A percentile compares a stretch with the other conserved stretches of the same genome.
Conservation (phyloP, 352 stramenopile genomes). For the Phytophthora ramorum region DNA sequence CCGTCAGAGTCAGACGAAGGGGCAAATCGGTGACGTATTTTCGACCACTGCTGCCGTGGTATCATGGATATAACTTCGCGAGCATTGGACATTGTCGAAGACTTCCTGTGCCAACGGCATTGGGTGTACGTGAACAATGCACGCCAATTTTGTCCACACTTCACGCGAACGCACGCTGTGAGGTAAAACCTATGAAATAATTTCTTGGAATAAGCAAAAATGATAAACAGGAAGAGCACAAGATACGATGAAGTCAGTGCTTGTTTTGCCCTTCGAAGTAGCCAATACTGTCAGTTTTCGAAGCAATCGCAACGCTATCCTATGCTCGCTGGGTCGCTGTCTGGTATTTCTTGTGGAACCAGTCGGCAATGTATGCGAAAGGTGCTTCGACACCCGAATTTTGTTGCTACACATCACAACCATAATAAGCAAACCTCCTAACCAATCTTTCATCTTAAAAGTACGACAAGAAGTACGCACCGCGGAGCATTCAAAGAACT, state of each 20-base stretch:
- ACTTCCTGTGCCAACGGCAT: too few species aligned
- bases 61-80: slow-evolving; percentile 16
- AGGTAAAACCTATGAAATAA: slow-evolving; percentile 3
- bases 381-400: slow-evolving; percentile 77
- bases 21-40: slow-evolving; percentile 11
- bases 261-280: neutral
- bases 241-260: neutral
- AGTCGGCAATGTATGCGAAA: slow-evolving; percentile 82
- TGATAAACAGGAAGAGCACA: slow-evolving; percentile 3
- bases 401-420: slow-evolving; percentile 47
- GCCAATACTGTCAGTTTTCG: neutral
- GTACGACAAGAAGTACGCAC: slow-evolving; percentile 30
- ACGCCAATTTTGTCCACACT: neutral
- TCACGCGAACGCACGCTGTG: slow-evolving; percentile 7
- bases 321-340: slow-evolving; percentile 63
- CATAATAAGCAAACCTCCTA: slow-evolving; percentile 7
- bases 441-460: neutral
- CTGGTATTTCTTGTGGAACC: slow-evolving; percentile 89
- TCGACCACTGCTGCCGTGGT: slow-evolving; percentile 6
- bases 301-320: neutral
- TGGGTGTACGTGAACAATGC: too few species aligned
- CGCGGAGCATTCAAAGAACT: slow-evolving; percentile 86
- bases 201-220: neutral
- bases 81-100: neutral
- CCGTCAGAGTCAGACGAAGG: too few species aligned